Base-by-base conservation (phyloP, 352 stramenopile genomes). In the Globisporangium middletonii region DNA sequence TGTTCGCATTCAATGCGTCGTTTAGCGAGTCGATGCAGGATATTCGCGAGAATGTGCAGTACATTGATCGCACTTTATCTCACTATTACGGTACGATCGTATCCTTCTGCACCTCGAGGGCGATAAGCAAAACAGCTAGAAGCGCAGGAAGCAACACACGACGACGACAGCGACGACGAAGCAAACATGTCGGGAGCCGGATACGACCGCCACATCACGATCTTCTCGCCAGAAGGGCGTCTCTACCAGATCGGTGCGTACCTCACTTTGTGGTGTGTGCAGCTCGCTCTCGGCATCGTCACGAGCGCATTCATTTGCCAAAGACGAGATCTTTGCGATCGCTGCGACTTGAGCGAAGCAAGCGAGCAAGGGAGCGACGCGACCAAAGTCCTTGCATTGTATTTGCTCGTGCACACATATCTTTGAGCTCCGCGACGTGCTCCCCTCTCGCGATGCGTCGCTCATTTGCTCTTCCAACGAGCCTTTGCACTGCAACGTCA, bases 151-250 rank as follows among this genome's bases (percentile, higher is more conserved):
- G 45, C 43, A 65, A 30, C 19, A 46, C 38, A 9, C 45, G 12
- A 4, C 37, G 51, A 23, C 23, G 37, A 46, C 30, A n/a, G 50
- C 33, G 44, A 35, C 47, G 54, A 33, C 48, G 35, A 26, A 8
- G 18, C 15, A 59, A 72, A 52, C 62, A 95, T 95, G 86, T 65
- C 87, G 63, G 80, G 83, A 69, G 84, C 90, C 71, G 86, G 83
- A 87, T 96, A 96, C 73, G 87, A 96, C 64, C 80, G 87, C 67
- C 79, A 95, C 72, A 93, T 99, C 72, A 99, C 97, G 48, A 99
- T 99, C 72, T 99, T 99, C 77, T 99, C 94, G 58, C 97, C 97
- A 11, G 95, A 99, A 71, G 97, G 97, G 45, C 86, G 96, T 26
- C 86, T 99, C 47, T 99, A 99, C 74, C 97, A 99, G 83, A 98